phyloP scores from a whole-genome alignment of 208 protist species.

The Crithidia thermophila region DNA sequence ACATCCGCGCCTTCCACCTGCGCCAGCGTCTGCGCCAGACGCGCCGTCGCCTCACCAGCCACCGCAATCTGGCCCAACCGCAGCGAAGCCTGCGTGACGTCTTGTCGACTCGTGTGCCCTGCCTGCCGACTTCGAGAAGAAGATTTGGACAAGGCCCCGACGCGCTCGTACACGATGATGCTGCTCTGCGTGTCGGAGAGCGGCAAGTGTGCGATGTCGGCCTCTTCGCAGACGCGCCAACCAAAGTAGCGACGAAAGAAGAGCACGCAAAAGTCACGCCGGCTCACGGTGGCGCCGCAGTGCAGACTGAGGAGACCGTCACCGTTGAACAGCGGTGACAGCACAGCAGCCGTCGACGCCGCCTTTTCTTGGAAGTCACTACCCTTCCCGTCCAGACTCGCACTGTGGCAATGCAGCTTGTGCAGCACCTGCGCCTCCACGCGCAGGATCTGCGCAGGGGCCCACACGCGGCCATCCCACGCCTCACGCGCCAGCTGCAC shows the following conservation, averaged over 20 bases:
- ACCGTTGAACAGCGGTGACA: too few species aligned
- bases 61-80: conserved; percentile 18
- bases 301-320: neutral
- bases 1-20: conserved; percentile 3
- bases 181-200: neutral
- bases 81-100: neutral
- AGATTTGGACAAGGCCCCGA: too few species aligned
- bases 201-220: conserved; percentile 14
- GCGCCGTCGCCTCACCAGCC: neutral
- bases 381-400: too few species aligned
- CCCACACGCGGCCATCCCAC: conserved; percentile 20
- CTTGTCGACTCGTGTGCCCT: neutral
- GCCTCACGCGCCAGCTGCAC: conserved; percentile 31
- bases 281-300: conserved; percentile 4
- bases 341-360: too few species aligned
- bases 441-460: conserved; percentile 20
- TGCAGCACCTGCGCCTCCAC: conserved; percentile 4
- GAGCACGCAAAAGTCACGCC: conserved; percentile 34
- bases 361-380: too few species aligned
- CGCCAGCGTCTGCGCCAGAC: conserved; percentile 19
- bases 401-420: neutral
- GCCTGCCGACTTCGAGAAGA: neutral
- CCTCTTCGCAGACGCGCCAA: conserved; percentile 32
- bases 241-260: conserved; percentile 52
- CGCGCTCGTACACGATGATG: conserved; percentile 18